Conservation (phyloP, 345 rosid genomes). For the Eucalyptus pauciflora region DNA sequence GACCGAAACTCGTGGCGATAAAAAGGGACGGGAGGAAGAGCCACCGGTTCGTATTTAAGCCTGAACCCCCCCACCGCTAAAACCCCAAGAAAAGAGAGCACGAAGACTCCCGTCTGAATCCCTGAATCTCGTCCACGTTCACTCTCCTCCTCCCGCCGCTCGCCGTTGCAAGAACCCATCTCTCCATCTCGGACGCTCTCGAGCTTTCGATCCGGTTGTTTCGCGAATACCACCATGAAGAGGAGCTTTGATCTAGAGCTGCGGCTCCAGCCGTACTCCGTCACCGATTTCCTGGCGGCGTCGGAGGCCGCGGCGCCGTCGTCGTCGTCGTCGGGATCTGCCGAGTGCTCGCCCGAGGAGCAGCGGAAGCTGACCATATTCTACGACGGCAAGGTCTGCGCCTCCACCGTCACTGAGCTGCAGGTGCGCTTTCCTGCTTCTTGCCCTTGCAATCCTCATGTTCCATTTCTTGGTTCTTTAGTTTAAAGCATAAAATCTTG, state of each 20-base stretch:
- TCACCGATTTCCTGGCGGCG: neutral
- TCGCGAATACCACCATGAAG: neutral
- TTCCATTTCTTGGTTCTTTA: neutral
- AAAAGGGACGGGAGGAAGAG: neutral
- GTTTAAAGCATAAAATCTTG: neutral
- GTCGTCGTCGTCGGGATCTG: neutral
- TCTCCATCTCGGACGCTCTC: neutral
- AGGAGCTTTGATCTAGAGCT: neutral
- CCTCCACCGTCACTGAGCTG: constrained; percentile 2
- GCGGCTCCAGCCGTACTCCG: neutral
- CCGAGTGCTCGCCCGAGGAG: neutral
- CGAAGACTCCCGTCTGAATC: neutral
- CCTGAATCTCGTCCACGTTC: neutral
- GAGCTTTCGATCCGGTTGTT: neutral
- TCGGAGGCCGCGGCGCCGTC: neutral
- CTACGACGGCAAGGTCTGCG: constrained; percentile 10
- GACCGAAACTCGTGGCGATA: neutral
- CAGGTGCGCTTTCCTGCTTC: neutral
- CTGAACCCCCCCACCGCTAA: neutral
- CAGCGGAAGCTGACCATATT: constrained; percentile 7
- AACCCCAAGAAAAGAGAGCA: neutral
- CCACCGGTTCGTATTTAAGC: neutral
- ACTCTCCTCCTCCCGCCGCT: neutral
- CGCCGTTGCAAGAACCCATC: neutral
- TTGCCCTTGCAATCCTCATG: neutral